These are phyloP conservation scores for Melanogaster broomeanus DNA, from an alignment of 768 basidiomycete species.

Conservation along the genomic window DNA sequence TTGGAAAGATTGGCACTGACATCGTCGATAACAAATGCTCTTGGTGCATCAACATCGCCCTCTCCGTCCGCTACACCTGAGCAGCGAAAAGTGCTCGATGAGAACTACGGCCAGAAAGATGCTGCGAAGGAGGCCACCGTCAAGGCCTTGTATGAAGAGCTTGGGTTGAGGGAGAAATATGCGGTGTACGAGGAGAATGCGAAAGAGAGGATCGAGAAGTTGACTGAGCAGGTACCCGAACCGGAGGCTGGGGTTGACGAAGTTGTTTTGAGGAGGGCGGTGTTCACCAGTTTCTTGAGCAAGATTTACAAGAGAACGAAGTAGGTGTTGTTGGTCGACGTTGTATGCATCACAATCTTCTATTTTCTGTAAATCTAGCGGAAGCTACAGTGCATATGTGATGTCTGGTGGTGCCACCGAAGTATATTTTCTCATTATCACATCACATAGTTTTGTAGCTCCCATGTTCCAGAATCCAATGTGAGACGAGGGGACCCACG, in stretches of 20 bases:
- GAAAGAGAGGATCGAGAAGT: slow-evolving; percentile 61
- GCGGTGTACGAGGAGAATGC: slow-evolving; percentile 75
- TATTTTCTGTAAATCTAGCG: too few relatives aligned
- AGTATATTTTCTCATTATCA: too few relatives aligned
- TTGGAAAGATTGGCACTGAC: slow-evolving; percentile 97
- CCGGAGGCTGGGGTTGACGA: slow-evolving; percentile 39
- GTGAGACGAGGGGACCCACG: too few relatives aligned
- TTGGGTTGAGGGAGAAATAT: slow-evolving; percentile 68
- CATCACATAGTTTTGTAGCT: too few relatives aligned
- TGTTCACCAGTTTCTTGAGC: slow-evolving; percentile 83
- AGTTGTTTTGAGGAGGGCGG: slow-evolving; percentile 54
- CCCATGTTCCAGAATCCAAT: too few relatives aligned
- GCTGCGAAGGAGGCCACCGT: slow-evolving; percentile 51
- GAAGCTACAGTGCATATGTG: too few relatives aligned
- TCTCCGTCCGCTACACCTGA: slow-evolving; percentile 53
- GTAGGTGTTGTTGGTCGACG: slow-evolving; percentile 28
- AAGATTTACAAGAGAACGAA: slow-evolving; percentile 79
- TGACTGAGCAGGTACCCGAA: slow-evolving; percentile 80
- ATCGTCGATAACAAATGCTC: slow-evolving; percentile 99
- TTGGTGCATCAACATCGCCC: slow-evolving; percentile 92
- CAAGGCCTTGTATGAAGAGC: slow-evolving; percentile 71
- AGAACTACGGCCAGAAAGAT: slow-evolving; percentile 64
- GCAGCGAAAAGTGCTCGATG: slow-evolving; percentile 62
- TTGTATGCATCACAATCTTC: neutral
- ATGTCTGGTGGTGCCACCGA: too few relatives aligned